Evolutionary conservation across 495 filamentous ascomycete genomes (phyloP), one percentile per base, ranked within the genome.

Genomic region (Trichoderma gamsii): DNA sequence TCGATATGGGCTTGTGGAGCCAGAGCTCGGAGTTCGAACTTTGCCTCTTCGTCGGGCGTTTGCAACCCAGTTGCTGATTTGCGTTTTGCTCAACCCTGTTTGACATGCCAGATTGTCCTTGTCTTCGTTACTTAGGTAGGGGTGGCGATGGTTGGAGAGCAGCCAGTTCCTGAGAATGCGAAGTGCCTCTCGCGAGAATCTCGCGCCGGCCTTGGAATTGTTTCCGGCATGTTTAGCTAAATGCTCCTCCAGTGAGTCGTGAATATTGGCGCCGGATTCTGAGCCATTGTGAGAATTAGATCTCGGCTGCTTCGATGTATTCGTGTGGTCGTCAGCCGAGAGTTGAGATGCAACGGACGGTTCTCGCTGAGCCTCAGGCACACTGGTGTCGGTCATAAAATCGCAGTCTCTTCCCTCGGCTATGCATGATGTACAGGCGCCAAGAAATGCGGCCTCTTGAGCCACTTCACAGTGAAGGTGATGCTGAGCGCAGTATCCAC

Each of bases 41-140:
- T 93, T 94, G 67, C 88, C 86, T 67, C 91, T 81, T 46, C 92
- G 85, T 43, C 91, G 86, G 66, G 91, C 90, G 75, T 96, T 96
- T 63, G 92, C 91, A 15, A 96, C 83, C 92, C 91, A 94, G 74
- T 93, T 93, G 23, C 86, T 86, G 63, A 96, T 90, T 75, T 96
- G 92, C 9, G 80, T 87, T 70, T 87, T 84, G 69, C 81, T 91
- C 25, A 96, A 82, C 13, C 90, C 90, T 1, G 92, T 96, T 68
- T 83, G 82, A 52, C 82, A 77, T 72, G 89, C 86, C n/a, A 96
- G 81, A 69, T 84, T 81, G 49, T 91, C 87, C 75, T 91, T 93
- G 73, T 94, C 89, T 43, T 88, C 83, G 25, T 93, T 90, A 27
- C 81, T 92, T n/a, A 91, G 92, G 74, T 94, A 96, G 0, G 91